Conservation (phyloP, 1,284 basidiomycete genomes). For the Trametes pubescens region DNA sequence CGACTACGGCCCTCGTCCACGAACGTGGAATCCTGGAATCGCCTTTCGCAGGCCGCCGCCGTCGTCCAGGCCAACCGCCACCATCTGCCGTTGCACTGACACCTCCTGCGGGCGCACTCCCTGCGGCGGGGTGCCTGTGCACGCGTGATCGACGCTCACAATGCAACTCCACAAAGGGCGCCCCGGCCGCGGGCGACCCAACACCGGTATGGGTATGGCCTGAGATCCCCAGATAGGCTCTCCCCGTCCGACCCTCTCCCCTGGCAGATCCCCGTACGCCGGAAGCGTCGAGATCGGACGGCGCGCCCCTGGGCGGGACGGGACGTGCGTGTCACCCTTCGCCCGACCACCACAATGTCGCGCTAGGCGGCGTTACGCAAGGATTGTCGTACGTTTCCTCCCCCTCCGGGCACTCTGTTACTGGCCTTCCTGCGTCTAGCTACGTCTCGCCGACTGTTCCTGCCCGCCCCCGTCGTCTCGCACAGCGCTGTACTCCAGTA, state of each 20-base stretch:
- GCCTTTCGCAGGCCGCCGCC: neutral
- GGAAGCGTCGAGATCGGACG: neutral
- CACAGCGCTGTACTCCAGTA: too few species aligned
- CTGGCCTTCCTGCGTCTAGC: neutral
- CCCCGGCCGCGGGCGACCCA: too few species aligned
- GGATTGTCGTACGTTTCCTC: slow-evolving; percentile 22
- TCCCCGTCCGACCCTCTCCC: neutral
- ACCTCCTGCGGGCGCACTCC: too few species aligned
- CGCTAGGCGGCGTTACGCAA: neutral
- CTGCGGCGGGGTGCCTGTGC: slow-evolving; percentile 3
- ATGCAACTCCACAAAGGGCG: neutral
- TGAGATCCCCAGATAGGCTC: neutral
- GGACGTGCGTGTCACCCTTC: neutral
- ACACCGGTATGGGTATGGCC: too few species aligned
- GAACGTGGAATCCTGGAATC: too few species aligned
- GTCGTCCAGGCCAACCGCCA: neutral
- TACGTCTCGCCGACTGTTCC: neutral
- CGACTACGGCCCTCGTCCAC: neutral
- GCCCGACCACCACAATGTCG: slow-evolving; percentile 6
- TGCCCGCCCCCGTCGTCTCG: neutral
- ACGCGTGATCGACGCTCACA: slow-evolving; percentile 10
- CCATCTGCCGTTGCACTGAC: too few species aligned
- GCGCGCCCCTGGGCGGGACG: neutral
- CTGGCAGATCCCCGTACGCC: neutral
- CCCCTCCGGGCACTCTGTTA: neutral